Percentiles rank a stretch among this genome's conserved stretches.
Evolutionary conservation across 257 asterid genomes (phyloP).

Genomic region (Fraxinus anomala): DNA sequence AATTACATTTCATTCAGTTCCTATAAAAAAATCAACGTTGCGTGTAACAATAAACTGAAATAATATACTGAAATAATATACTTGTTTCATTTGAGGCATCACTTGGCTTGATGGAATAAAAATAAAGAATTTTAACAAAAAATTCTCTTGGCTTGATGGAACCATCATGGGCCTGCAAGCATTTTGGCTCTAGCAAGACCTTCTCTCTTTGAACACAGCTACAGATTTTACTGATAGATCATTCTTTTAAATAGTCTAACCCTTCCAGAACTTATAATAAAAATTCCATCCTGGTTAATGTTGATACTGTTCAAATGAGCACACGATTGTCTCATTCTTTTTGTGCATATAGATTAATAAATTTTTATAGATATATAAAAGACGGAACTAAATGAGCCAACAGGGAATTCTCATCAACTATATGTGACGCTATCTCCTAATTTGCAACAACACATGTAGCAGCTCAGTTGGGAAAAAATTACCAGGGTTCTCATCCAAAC

Average conservation of each 20-base stretch:
- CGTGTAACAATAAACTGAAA: too few species aligned
- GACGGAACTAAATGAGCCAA: too few species aligned
- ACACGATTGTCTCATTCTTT: too few species aligned
- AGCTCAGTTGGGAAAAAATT: neutral
- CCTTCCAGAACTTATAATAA: neutral
- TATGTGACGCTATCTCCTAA: too few species aligned
- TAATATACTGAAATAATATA: slow-evolving; percentile 2
- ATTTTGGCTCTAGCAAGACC: too few species aligned
- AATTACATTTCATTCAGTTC: neutral
- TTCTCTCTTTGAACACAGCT: neutral
- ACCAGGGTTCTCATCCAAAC: neutral
- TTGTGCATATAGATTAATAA: too few species aligned
- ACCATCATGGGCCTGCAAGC: too few species aligned
- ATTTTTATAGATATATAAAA: too few species aligned
- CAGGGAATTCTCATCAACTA: too few species aligned
- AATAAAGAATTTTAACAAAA: neutral
- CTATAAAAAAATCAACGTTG: slow-evolving; percentile 4
- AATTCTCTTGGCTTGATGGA: too few species aligned
- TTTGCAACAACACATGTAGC: neutral
- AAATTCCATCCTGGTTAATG: neutral
- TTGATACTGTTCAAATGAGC: too few species aligned
- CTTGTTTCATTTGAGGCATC: neutral
- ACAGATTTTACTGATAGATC: neutral
- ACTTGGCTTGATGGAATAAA: neutral
- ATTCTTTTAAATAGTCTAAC: neutral